Conservation (phyloP, 2,329 filamentous ascomycete species). For the Basipetospora sp. region DNA sequence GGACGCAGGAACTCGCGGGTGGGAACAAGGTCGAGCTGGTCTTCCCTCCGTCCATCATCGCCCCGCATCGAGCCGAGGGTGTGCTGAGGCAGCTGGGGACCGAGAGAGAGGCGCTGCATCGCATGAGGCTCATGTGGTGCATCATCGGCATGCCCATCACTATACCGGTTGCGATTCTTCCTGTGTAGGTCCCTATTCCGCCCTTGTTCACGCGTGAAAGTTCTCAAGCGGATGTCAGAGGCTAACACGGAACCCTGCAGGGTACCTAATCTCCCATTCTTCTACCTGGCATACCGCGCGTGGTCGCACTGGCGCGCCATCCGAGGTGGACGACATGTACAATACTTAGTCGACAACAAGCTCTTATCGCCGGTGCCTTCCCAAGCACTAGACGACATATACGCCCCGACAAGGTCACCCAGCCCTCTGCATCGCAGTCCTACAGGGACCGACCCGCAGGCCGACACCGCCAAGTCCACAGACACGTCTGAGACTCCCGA, state of each 20-base stretch:
- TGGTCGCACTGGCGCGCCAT: constrained; percentile 87
- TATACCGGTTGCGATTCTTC: constrained; percentile 67
- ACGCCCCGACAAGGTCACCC: constrained; percentile 23
- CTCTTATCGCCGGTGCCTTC: constrained; percentile 54
- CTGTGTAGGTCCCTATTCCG: constrained; percentile 48
- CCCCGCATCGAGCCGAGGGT: constrained; percentile 44
- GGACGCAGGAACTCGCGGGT: constrained; percentile 47
- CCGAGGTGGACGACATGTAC: constrained; percentile 67
- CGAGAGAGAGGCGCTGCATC: constrained; percentile 67
- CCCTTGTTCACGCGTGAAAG: background rate
- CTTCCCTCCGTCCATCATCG: constrained; percentile 60
- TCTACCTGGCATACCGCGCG: constrained; percentile 80
- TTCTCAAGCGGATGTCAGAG: background rate
- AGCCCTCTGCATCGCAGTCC: background rate
- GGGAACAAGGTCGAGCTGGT: constrained; percentile 56
- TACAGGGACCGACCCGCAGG: constrained; percentile 13
- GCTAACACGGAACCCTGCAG: constrained; percentile 25
- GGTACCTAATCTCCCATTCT: constrained; percentile 88
- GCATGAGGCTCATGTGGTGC: constrained; percentile 64
- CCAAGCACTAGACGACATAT: constrained; percentile 57
- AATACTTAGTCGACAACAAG: constrained; percentile 63
- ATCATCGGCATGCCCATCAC: constrained; percentile 70
- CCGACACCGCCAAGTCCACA: background rate
- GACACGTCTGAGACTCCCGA: background rate
- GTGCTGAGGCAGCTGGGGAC: constrained; percentile 60